Conservation (phyloP, 352 stramenopile species). For the Pythium plurisporium region DNA sequence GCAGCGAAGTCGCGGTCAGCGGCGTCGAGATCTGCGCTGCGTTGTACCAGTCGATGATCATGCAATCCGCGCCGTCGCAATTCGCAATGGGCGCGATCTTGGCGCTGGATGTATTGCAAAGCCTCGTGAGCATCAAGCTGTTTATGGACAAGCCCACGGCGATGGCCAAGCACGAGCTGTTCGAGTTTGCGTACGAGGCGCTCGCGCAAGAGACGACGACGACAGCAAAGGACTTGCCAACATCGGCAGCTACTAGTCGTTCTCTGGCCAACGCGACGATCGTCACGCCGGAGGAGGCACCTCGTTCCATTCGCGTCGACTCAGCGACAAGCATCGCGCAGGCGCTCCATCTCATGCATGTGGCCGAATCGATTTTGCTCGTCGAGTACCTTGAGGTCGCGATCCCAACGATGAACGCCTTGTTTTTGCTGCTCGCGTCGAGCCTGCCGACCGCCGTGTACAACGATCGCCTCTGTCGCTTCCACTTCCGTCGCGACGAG, state of each 20-base stretch:
- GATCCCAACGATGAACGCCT: not conserved
- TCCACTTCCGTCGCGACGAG: not conserved
- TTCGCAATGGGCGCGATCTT: conserved; percentile 7
- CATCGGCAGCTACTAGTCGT: no score
- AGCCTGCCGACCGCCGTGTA: not conserved
- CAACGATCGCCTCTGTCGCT: not conserved
- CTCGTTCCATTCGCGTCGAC: no score
- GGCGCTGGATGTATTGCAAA: conserved; percentile 8
- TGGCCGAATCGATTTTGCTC: no score
- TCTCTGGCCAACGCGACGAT: no score
- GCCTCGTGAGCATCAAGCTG: conserved; percentile 2
- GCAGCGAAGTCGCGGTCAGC: conserved; percentile 12
- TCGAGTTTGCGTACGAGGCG: no score
- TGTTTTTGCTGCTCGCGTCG: not conserved
- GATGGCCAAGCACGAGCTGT: no score
- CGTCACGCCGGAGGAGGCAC: no score
- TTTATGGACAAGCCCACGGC: conserved; percentile 9
- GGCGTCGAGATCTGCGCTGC: conserved; percentile 17
- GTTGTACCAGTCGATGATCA: conserved; percentile 25
- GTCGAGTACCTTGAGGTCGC: not conserved
- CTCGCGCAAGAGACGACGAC: no score
- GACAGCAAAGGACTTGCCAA: no score
- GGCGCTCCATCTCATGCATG: no score
- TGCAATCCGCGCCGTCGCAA: conserved; percentile 15
- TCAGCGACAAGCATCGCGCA: no score